Evolutionary conservation across 495 filamentous ascomycete genomes (phyloP).

Genomic region (Amphirosellinia nigrospora): DNA sequence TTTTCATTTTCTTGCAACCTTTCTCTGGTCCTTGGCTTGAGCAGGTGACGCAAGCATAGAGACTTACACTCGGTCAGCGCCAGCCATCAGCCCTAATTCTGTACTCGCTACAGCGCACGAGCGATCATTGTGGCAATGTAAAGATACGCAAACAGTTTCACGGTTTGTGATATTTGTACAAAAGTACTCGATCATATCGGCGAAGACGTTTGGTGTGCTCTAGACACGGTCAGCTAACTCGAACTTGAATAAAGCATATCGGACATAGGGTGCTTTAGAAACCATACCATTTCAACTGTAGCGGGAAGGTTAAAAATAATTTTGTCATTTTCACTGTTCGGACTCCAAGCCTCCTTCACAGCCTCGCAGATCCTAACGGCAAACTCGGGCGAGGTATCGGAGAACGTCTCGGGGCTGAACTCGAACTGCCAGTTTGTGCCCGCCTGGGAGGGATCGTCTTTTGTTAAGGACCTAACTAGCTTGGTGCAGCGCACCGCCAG

Average conservation of each 20-base stretch:
- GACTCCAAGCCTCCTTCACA: slow-evolving; percentile 82
- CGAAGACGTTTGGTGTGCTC: slow-evolving; percentile 64
- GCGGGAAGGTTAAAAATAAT: slow-evolving; percentile 89
- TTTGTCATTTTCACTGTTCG: slow-evolving; percentile 61
- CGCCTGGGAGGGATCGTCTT: slow-evolving; percentile 72
- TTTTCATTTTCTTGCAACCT: too few species aligned
- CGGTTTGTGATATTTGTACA: slow-evolving; percentile 72
- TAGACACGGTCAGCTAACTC: neutral
- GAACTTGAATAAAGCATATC: neutral
- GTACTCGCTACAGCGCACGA: slow-evolving; percentile 26
- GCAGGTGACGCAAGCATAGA: neutral
- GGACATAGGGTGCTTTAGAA: neutral
- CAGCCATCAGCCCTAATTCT: slow-evolving; percentile 29
- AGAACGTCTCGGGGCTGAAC: slow-evolving; percentile 87
- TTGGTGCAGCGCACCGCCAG: slow-evolving; percentile 78
- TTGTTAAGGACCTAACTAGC: slow-evolving; percentile 78
- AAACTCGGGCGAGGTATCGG: slow-evolving; percentile 77
- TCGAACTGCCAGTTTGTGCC: slow-evolving; percentile 83
- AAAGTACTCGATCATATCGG: slow-evolving; percentile 87
- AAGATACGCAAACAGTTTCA: slow-evolving; percentile 73
- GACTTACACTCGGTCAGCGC: slow-evolving; percentile 33
- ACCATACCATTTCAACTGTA: slow-evolving; percentile 74
- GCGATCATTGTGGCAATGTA: slow-evolving; percentile 39
- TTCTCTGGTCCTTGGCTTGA: too few species aligned
- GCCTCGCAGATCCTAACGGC: slow-evolving; percentile 78